phyloP scores from a whole-genome alignment of 2,329 filamentous ascomycete genomes.

The Fusarium oligoseptatum region DNA sequence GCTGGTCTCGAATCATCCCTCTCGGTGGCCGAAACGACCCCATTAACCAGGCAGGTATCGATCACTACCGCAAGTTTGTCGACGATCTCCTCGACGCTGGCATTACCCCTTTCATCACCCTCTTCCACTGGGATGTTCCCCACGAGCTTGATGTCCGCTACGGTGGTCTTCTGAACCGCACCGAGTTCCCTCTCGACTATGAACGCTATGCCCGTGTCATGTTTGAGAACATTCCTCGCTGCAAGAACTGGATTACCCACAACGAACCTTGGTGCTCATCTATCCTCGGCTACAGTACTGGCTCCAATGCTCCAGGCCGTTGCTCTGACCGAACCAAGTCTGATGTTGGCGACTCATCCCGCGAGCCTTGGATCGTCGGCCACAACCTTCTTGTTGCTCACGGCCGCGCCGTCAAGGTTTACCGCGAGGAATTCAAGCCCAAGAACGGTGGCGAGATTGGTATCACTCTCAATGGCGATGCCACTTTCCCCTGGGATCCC shows the following conservation, averaged over 20 bases:
- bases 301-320: conserved; percentile 85
- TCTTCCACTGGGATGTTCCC: conserved; percentile 92
- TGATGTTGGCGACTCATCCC: conserved; percentile 77
- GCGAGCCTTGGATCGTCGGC: conserved; percentile 85
- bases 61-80: conserved; percentile 83
- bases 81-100: conserved; percentile 82
- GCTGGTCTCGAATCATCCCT: conserved; percentile 87
- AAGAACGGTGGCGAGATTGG: conserved; percentile 82
- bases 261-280: conserved; percentile 91
- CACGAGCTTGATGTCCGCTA: conserved; percentile 84
- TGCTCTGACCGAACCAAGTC: conserved; percentile 81
- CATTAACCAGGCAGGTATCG: conserved; percentile 81
- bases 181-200: conserved; percentile 86
- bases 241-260: conserved; percentile 91
- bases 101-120: conserved; percentile 84
- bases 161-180: conserved; percentile 82
- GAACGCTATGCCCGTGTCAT: conserved; percentile 82
- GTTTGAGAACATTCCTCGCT: conserved; percentile 80
- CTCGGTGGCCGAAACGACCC: conserved; percentile 87
- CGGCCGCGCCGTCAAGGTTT: conserved; percentile 83
- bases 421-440: conserved; percentile 84
- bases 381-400: conserved; percentile 87
- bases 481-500: conserved; percentile 85
- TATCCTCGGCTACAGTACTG: conserved; percentile 83
- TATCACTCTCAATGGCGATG: conserved; percentile 90